Evolutionary conservation across 768 basidiomycete genomes (phyloP), one percentile per base, ranked within the genome.

Genomic region (Lepiota brunneoincarnata): DNA sequence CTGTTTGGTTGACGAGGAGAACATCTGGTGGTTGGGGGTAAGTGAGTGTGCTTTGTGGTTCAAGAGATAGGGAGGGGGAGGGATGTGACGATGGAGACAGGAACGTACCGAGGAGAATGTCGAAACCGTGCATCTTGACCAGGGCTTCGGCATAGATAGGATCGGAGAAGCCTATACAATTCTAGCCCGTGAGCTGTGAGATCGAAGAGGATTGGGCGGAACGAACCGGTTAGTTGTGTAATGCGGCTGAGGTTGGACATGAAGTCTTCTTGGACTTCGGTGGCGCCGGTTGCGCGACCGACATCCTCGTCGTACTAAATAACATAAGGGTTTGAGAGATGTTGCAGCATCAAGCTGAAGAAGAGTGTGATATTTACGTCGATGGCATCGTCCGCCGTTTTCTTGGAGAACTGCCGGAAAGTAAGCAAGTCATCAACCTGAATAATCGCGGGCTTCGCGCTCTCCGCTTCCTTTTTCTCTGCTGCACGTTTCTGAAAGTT

Each of bases 61-160:
- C n/a, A 31, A 36, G 37, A 35, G 43, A 40, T 10, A 28, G 35
- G 20, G 26, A 17, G 9, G 4, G 26, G 40, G 43, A 37, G 6
- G 31, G 2, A 9, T 9, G 31, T 10, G 7, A 9, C 11, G 31
- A 9, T 11, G 28, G 34, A 20, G 23, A 21, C 9, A n/a, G 43
- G 36, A 46, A 65, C 76, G 21, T 50, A 91, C 91, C 93, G 2
- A 99, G 82, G 38, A 93, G 72, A 64, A 99, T 97, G 67, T 99
- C 96, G 68, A 98, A 98, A 36, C 94, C 93, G 59, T 98, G 92
- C 71, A 98, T 92, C 69, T 94, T 96, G 60, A 98, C 95, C 64
- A 92, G 93, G 2, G 96, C 95, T 68, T 99, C 97, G 6, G 95
- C 95, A 62, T 98, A 98, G 58, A 99, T 93, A 10, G 96, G 93